Percentiles rank a stretch among this genome's conserved stretches.
Evolutionary conservation across 2,329 filamentous ascomycete species (phyloP).

Genomic region (Aspergillus fructus): DNA sequence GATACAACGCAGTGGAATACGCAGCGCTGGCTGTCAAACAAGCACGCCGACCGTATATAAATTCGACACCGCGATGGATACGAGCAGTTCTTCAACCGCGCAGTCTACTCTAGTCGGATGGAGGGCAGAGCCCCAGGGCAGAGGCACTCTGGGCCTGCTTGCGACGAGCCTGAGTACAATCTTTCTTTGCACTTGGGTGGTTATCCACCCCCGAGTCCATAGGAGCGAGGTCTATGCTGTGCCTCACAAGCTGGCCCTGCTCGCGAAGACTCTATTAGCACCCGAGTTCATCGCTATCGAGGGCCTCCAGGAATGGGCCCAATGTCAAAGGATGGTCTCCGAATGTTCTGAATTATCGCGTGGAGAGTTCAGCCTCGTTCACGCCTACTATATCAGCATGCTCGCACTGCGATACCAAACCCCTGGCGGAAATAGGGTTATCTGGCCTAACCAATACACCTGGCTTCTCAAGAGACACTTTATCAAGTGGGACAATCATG

Average conservation of each 20-base stretch:
- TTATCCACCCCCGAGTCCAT: conserved; percentile 7
- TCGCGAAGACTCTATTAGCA: conserved; percentile 3
- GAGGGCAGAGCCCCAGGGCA: background rate
- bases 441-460: conserved; percentile 7
- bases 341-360: background rate
- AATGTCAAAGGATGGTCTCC: conserved; percentile 1
- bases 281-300: conserved; percentile 10
- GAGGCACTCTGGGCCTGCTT: conserved; percentile 3
- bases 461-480: background rate
- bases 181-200: conserved; percentile 8
- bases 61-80: no score
- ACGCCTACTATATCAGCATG: conserved; percentile 10
- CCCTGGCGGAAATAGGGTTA: background rate
- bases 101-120: background rate
- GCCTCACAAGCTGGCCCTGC: conserved; percentile 5
- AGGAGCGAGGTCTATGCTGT: background rate
- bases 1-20: no score
- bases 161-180: conserved; percentile 3
- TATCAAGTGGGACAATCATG: background rate
- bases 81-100: no score
- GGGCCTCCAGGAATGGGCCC: conserved; percentile 7
- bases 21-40: no score
- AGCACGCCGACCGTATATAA: no score
- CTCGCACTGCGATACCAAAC: conserved; percentile 3
- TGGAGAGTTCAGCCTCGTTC: background rate